A percentile compares a stretch with the other conserved stretches of the same genome.
Conservation (phyloP, 1,284 basidiomycete species). For the Ceratobasidium sp. region DNA sequence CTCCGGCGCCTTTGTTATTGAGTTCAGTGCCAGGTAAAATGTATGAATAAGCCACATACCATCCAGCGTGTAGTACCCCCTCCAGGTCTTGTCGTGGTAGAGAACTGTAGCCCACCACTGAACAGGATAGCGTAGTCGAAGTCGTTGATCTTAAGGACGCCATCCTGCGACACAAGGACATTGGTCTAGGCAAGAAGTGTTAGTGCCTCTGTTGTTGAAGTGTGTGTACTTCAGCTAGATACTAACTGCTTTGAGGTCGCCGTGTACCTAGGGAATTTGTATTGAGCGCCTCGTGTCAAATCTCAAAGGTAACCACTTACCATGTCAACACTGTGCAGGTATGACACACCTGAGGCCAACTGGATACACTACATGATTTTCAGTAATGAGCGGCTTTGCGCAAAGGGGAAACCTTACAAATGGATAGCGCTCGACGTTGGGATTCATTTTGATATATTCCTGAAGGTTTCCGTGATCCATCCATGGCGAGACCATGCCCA, state of each 20-base stretch:
- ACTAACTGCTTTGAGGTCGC: slow-evolving; percentile 20
- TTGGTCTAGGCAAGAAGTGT: not conserved
- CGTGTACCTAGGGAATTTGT: not conserved
- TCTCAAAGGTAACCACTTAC: not conserved
- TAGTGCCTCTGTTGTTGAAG: not conserved
- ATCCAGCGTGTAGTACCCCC: slow-evolving; percentile 1
- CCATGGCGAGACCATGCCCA: slow-evolving; percentile 20
- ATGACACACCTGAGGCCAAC: not conserved
- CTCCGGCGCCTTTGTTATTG: not conserved
- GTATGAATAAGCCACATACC: not conserved
- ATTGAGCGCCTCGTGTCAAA: not conserved
- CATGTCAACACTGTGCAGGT: slow-evolving; percentile 3
- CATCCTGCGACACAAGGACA: not conserved
- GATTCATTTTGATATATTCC: not conserved
- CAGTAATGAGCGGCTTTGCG: not conserved
- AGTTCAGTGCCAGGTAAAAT: not conserved
- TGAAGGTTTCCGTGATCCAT: not conserved
- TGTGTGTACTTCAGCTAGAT: not conserved
- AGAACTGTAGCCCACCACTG: not conserved
- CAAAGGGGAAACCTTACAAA: not conserved
- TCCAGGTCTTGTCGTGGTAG: not conserved
- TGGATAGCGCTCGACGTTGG: not conserved
- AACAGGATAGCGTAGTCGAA: not conserved
- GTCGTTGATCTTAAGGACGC: slow-evolving; percentile 8
- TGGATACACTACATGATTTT: slow-evolving; percentile 2